Base-by-base conservation (phyloP, 2,329 filamentous ascomycete genomes). In the Neonectria neomacrospora region DNA sequence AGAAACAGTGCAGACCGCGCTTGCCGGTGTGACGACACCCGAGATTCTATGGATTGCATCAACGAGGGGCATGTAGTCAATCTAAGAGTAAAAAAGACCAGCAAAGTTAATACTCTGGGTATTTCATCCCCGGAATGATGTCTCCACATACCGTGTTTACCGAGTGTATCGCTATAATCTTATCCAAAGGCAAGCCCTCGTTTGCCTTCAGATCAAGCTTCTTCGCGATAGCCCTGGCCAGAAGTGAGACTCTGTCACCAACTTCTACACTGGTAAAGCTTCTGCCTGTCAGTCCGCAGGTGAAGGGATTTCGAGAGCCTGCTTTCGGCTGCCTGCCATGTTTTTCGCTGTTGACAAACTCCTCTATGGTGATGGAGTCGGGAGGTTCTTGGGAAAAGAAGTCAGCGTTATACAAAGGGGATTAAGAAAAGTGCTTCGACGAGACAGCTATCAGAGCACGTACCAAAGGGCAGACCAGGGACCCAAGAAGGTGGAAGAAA, bases 11-110 rank as follows among this genome's bases (percentile, higher is more conserved):
- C 93, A 94, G 2, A 88, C 88, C 5, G 91, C 91, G 73, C 91
- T 94, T 54, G 91, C 91, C 0, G 91, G 90, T 0, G 89, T 90
- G 58, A 89, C 85, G 53, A 95, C 84, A 56, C 91, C 92, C 10
- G 88, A 88, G 7, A 94, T 79, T 58, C 90, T 85, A 74, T 94
- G 92, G 10, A 91, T 84, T 1, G 91, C 90, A 84, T 91, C 92
- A 20, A 86, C 86, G 18, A 93, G 78, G 1, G 91, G 87, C 58
- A 94, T 79, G 57, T 90, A 92, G 76, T 96, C 92, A 68, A 95
- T 88, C 87, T 92, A 61, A 4, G 54, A 1, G 37, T 10, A 6
- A 1, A 2, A 1, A 5, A 16, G 0, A 26, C 3, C 3, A 18
- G 12, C 12, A 18, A 7, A 61, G n/a, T 78, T 12, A 22, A 32